Conservation (phyloP, 2,329 filamentous ascomycete genomes). For the Fusarium mangiferae region DNA sequence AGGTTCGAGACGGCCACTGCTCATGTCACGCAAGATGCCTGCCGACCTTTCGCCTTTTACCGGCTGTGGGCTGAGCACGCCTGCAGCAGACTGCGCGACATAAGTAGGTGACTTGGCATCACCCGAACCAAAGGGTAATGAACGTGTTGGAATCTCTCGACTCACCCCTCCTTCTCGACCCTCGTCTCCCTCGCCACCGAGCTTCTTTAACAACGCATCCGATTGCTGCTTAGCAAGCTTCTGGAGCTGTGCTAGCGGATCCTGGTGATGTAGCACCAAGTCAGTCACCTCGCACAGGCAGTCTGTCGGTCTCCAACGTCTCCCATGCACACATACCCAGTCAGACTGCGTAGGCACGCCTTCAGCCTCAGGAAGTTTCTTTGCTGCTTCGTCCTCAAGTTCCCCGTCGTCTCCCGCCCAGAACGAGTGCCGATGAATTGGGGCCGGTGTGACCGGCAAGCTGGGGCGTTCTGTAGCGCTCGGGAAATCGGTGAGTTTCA, state of each 20-base stretch:
- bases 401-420: conserved; percentile 65
- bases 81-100: conserved; percentile 40
- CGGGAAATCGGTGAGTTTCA: conserved; percentile 88
- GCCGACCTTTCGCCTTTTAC: conserved; percentile 53
- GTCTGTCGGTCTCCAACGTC: conserved; percentile 59
- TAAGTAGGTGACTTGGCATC: conserved; percentile 45
- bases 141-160: conserved; percentile 59
- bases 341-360: conserved; percentile 89
- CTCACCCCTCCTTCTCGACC: conserved; percentile 45
- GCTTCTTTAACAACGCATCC: conserved; percentile 66
- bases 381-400: conserved; percentile 60
- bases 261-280: conserved; percentile 64
- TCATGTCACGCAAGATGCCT: conserved; percentile 49
- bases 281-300: conserved; percentile 68
- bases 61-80: conserved; percentile 55
- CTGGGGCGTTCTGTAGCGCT: conserved; percentile 84
- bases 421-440: conserved; percentile 74
- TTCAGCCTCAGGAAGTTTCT: conserved; percentile 76
- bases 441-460: conserved; percentile 89
- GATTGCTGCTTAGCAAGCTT: conserved; percentile 75
- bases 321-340: conserved; percentile 85
- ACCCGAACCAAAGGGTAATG: conserved; percentile 65
- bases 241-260: conserved; percentile 76
- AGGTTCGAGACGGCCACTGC: conserved; percentile 34
- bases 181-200: conserved; percentile 52